Percentiles rank a stretch among this genome's conserved stretches.
Evolutionary conservation across 169 alveolate species (phyloP).

Genomic region (Plasmodium relictum): DNA sequence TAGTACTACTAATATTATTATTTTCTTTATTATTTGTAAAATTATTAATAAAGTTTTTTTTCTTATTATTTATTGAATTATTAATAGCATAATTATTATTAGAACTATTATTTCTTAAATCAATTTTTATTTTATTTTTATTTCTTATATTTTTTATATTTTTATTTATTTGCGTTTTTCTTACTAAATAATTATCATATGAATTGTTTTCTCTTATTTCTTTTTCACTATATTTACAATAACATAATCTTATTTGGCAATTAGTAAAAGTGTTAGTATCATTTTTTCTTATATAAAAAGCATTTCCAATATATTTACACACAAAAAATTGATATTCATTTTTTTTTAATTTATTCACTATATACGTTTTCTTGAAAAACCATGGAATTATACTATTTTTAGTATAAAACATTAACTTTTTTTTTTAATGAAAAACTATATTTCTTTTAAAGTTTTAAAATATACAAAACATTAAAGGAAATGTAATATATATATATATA

Average conservation of each 20-base stretch:
- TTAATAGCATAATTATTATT: background rate
- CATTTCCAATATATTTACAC: conserved; percentile 36
- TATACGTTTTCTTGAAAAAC: conserved; percentile 15
- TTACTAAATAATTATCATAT: background rate
- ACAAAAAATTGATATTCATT: conserved; percentile 26
- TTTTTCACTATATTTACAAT: background rate
- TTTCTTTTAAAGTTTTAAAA: too few species aligned
- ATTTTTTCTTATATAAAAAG: conserved; percentile 33
- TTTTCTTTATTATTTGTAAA: too few species aligned
- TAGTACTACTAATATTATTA: too few species aligned
- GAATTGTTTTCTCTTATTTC: background rate
- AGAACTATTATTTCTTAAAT: background rate
- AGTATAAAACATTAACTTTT: conserved; percentile 36
- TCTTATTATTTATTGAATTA: background rate
- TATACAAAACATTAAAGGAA: too few species aligned
- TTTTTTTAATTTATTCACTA: conserved; percentile 19
- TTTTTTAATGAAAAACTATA: too few species aligned
- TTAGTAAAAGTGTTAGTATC: background rate
- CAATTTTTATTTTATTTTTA: background rate
- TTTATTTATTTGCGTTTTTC: background rate
- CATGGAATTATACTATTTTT: conserved; percentile 12
- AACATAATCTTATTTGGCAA: background rate
- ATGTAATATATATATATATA: too few species aligned
- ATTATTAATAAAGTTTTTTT: background rate
- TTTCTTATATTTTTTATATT: too few species aligned